Evolutionary conservation across 306 rosid species (phyloP), one percentile per base, ranked within the genome.

Genomic region (Trifolium repens): DNA sequence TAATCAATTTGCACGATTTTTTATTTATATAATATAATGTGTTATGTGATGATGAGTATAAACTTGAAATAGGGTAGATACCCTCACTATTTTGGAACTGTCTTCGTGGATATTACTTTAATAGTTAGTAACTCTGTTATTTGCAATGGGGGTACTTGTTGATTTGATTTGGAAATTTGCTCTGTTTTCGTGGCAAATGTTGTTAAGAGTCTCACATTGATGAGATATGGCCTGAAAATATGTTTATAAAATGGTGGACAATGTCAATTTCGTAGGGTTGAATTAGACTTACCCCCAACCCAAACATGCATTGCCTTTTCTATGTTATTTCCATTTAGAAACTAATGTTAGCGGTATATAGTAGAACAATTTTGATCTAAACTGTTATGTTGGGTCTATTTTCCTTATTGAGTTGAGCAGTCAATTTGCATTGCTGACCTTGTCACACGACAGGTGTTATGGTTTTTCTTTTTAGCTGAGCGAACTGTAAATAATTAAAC

Each of bases 1-100:
- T 96, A 90, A 76, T 77, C 9, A 15, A 2, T 47, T 54, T 52
- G 17, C 70, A 6, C 5, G n/a, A 5, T 32, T 67, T 67, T 32
- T 73, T 73, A 52, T 64, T 27, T 30, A 4, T 44, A 43, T 57
- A 60, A 30, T 43, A 54, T 53, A 37, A 13, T 12, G 17, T n/a
- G 19, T 12, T 5, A 8, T 62, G 17, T 50, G 69, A 1, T 50
- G 69, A 1, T 3, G 16, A 58, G 37, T 58, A 0, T n/a, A 40
- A 39, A 67, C 50, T 6, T 67, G 66, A 58, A 14, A 59, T 43
- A 7, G 43, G 50, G 26, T 68, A 37, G n/a, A 19, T 64, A 19
- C 14, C 5, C 58, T 30, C 35, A 39, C 66, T 69, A n/a, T 54
- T 76, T 61, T 16, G 44, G 55, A 65, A 26, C 47, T 32, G 16